A percentile compares a stretch with the other conserved stretches of the same genome.
These are phyloP conservation scores for Alternaria sp. DNA, from an alignment of 2,329 filamentous ascomycete species.

Conservation along the genomic window DNA sequence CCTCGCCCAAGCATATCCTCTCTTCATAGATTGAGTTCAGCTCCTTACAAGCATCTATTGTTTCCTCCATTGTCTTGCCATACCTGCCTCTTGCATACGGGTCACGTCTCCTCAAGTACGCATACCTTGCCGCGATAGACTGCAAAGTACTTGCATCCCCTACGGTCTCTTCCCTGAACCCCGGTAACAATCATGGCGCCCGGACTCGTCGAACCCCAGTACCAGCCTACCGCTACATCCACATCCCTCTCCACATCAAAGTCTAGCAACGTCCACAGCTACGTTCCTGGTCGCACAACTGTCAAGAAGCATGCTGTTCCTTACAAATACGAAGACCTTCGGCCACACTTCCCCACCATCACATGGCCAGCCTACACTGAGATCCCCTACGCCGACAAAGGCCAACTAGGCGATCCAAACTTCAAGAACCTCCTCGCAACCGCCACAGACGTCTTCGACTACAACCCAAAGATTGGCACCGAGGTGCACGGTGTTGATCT, in stretches of 20 bases:
- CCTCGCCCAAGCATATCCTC: background rate
- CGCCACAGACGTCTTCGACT: constrained; percentile 66
- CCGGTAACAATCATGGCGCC: constrained; percentile 39
- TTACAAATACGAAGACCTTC: constrained; percentile 63
- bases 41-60: background rate
- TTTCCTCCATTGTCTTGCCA: background rate
- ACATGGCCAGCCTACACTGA: constrained; percentile 61
- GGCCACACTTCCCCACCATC: constrained; percentile 62
- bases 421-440: constrained; percentile 63
- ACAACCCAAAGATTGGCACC: constrained; percentile 65
- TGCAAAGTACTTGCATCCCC: background rate
- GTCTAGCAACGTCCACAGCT: constrained; percentile 45
- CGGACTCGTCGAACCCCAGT: constrained; percentile 43
- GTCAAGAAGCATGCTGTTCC: constrained; percentile 56
- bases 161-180: background rate
- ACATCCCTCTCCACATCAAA: constrained; percentile 29
- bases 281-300: constrained; percentile 59
- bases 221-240: constrained; percentile 15
- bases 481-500: constrained; percentile 63
- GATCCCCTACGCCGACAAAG: constrained; percentile 63
- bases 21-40: background rate
- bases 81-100: background rate
- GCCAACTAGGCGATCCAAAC: constrained; percentile 61
- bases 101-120: background rate
- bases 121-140: background rate